Evolutionary conservation across 176 grass and related monocot genomes (phyloP).

Genomic region (Otatea glauca): DNA sequence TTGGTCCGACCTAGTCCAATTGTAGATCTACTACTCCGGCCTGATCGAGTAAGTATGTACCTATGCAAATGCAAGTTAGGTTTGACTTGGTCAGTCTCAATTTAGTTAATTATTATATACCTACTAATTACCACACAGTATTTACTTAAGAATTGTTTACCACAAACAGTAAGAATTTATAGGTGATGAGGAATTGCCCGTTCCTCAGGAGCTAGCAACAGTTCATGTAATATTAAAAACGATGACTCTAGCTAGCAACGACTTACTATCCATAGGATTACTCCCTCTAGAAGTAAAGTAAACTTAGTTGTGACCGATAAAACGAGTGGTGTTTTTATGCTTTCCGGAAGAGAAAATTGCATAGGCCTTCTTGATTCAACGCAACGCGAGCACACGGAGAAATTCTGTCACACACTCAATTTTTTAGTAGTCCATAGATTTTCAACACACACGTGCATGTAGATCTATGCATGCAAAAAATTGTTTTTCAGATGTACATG

Average conservation of each 20-base stretch:
- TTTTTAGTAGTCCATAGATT: too few species aligned
- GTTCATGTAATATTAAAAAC: not conserved
- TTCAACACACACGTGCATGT: constrained; percentile 34
- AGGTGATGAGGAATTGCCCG: not conserved
- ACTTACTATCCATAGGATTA: not conserved
- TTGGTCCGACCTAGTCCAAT: constrained; percentile 56
- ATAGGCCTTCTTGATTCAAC: not conserved
- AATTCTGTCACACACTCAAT: too few species aligned
- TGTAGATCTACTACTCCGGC: constrained; percentile 36
- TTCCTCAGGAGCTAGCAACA: not conserved
- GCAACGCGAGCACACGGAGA: not conserved
- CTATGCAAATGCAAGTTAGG: constrained; percentile 14
- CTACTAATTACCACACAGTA: not conserved
- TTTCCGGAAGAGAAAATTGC: not conserved
- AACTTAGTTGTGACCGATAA: not conserved
- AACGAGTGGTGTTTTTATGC: not conserved
- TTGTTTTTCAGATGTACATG: constrained; percentile 37
- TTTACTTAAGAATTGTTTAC: too few species aligned
- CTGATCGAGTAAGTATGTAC: not conserved
- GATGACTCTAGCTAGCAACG: not conserved
- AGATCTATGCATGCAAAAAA: not conserved
- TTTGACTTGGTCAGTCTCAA: constrained; percentile 37
- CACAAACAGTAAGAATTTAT: not conserved
- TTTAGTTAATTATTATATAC: not conserved
- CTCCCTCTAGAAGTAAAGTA: constrained; percentile 12